phyloP scores from a whole-genome alignment of 73 alveolate genomes.

The Symbiodinium natans region DNA sequence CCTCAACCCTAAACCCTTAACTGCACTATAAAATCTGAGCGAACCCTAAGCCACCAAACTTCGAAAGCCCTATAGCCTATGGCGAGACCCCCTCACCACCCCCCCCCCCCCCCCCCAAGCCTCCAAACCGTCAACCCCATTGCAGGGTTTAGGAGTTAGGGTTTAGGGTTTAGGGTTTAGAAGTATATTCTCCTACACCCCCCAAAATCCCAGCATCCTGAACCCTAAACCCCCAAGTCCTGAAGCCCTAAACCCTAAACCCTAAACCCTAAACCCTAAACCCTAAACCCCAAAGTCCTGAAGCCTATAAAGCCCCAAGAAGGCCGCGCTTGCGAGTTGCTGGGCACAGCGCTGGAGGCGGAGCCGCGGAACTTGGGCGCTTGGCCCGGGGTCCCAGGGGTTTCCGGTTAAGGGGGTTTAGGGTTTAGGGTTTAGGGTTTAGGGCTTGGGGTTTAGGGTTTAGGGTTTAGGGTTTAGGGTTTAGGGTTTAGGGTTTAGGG shows the following conservation, averaged over 20 bases:
- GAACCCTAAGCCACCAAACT: not conserved
- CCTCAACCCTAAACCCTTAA: not conserved
- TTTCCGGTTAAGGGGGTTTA: not conserved
- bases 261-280: not conserved
- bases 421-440: not conserved
- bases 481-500: not conserved
- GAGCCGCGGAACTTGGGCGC: not conserved
- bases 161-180: not conserved
- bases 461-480: not conserved
- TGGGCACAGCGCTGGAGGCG: not conserved
- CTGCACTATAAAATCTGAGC: not conserved
- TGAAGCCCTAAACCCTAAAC: not conserved
- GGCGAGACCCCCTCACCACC: too few species aligned
- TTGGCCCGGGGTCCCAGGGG: not conserved
- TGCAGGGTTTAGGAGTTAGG: not conserved
- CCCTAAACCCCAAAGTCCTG: not conserved
- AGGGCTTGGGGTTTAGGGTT: not conserved
- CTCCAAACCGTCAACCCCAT: not conserved
- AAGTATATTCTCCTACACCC: not conserved
- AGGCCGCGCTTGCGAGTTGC: not conserved
- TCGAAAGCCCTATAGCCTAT: too few species aligned
- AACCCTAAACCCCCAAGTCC: not conserved
- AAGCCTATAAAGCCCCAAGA: not conserved
- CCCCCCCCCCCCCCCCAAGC: too few species aligned
- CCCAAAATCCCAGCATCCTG: not conserved